Conservation (phyloP, 2,329 filamentous ascomycete species). For the Cryphonectria naterciae region DNA sequence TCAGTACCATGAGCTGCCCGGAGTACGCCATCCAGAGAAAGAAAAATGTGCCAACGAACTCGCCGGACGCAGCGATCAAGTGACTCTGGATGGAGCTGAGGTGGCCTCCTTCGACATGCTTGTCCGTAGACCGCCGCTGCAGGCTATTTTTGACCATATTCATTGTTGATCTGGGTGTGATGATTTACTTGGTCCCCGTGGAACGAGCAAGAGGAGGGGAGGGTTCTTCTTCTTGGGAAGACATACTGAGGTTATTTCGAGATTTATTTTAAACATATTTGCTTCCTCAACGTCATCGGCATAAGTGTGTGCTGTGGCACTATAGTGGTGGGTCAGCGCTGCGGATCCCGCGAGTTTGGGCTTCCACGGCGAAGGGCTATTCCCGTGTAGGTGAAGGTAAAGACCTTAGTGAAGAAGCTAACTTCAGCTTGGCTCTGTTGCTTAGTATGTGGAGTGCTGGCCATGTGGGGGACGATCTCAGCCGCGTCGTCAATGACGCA, state of each 20-base stretch:
- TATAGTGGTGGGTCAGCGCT: neutral
- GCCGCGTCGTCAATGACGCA: neutral
- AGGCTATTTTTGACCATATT: neutral
- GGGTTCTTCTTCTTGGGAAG: neutral
- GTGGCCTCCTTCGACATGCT: slow-evolving; percentile 3
- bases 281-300: neutral
- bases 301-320: neutral
- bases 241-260: neutral
- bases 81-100: slow-evolving; percentile 15
- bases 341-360: neutral
- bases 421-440: neutral
- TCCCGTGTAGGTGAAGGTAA: neutral
- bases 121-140: slow-evolving; percentile 4
- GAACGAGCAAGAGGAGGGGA: neutral
- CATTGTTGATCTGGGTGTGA: neutral
- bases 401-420: neutral
- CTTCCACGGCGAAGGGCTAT: neutral
- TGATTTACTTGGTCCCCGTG: neutral
- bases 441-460: neutral
- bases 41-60: slow-evolving; percentile 49
- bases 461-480: neutral
- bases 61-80: slow-evolving; percentile 35
- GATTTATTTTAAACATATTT: neutral
- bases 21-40: slow-evolving; percentile 49
- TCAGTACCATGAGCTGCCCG: slow-evolving; percentile 37